Evolutionary conservation across 2,329 filamentous ascomycete genomes (phyloP), one percentile per base, ranked within the genome.

Genomic region (Penicillium digitatum): DNA sequence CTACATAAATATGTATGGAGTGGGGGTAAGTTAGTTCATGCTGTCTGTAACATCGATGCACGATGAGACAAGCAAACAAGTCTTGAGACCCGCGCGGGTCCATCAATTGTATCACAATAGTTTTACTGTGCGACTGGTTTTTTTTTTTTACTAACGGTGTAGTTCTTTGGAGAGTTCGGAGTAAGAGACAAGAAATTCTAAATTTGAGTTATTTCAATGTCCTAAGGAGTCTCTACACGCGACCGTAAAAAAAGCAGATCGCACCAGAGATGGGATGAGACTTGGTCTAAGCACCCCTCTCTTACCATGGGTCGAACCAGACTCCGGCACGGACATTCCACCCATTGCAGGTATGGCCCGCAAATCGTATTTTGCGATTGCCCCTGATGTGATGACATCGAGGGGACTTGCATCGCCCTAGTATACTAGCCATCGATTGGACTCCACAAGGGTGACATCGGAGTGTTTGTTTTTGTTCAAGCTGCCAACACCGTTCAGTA

Each of bases 361-460:
- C 56, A 52, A 58, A 61, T 63, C 61, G 50, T 32, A 46, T 31
- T 48, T 48, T 35, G 14, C 46, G 26, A 43, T 52, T 48, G 46
- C 29, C 39, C 51, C 26, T 40, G 38, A 42, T 59, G 62, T 65
- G 62, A 65, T 61, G 50, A 50, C 56, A 59, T 58, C 42, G 61
- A 62, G 52, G 48, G 38, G 61, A 56, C 62, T 64, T 65, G 62
- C 61, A 65, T 59, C 47, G 11, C 18, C 14, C 37, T 29, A 35
- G 31, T n/a, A 34, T 43, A 22, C 42, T 24, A 34, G 34, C 37
- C 26, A 37, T 43, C 43, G 29, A 61, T 63, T 63, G 62, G 56
- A 45, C 38, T 22, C 45, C 35, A 35, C 27, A 40, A 39, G 26
- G 43, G 44, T 31, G 38, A 29, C 16, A 49, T 47, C 54, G 57